Conservation (phyloP, 495 filamentous ascomycete species). For the Lophium mytilinum region DNA sequence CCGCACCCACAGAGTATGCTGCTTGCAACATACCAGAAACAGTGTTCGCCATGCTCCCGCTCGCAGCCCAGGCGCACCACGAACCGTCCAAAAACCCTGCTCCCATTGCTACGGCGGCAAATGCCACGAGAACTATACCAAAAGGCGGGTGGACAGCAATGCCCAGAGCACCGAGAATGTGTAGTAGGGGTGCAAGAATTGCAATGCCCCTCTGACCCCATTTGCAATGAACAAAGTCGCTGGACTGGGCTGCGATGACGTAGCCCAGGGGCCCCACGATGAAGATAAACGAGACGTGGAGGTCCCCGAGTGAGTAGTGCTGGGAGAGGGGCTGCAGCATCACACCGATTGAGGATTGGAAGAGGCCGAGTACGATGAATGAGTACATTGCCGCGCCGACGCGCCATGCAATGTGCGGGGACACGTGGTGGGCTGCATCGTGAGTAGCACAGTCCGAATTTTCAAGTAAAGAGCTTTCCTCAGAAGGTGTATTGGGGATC, state of each 20-base stretch:
- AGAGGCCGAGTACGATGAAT: constrained; percentile 12
- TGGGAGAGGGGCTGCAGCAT: constrained; percentile 8
- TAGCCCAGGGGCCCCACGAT: constrained; percentile 8
- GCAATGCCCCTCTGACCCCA: constrained; percentile 13
- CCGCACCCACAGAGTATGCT: constrained; percentile 8
- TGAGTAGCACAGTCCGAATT: too few relatives aligned
- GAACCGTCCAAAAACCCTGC: constrained; percentile 8
- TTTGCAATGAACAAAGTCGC: constrained; percentile 1
- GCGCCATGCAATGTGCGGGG: not conserved
- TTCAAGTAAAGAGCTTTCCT: too few relatives aligned
- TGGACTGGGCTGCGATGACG: constrained; percentile 7
- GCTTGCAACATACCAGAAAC: constrained; percentile 11
- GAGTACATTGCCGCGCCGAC: constrained; percentile 14
- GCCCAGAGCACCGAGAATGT: not conserved
- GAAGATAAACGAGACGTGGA: constrained; percentile 15
- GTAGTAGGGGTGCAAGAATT: constrained; percentile 4
- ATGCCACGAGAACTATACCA: not conserved
- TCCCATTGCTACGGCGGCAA: not conserved
- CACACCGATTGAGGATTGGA: constrained; percentile 11
- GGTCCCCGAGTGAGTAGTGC: constrained; percentile 10
- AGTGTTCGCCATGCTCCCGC: constrained; percentile 3
- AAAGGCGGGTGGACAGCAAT: constrained; percentile 8
- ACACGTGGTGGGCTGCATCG: too few relatives aligned
- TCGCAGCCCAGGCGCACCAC: constrained; percentile 14
- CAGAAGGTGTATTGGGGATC: too few relatives aligned